Evolutionary conservation across 805 yeast genomes (phyloP), one percentile per base, ranked within the genome.

Genomic region (Zygosaccharomyces siamensis): DNA sequence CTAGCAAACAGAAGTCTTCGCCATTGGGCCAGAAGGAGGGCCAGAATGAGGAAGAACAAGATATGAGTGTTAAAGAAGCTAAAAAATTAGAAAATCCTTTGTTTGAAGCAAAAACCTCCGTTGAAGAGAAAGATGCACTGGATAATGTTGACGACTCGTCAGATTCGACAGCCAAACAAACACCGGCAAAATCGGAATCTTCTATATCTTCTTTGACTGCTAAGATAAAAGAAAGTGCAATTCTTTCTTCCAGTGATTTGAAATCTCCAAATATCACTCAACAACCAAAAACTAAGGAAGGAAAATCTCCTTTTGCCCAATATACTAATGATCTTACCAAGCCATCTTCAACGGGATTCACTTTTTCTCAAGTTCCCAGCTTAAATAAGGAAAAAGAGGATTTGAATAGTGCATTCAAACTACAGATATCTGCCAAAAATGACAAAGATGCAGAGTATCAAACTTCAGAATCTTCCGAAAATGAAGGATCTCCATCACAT

Each of bases 171-270:
- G 56, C 59, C 16, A 62, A 61, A 31, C 59, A 58, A 39, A 54
- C 59, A 2, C 55, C 61, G 6, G 20, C 46, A 20, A 32, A 14
- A 20, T 18, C 39, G 18, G 44, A 37, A 5, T 40, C 53, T 10
- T 48, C 64, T 7, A 51, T 62, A 14, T 54, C 62, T 7, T 51
- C 59, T 0, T 39, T 63, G 8, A 47, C 66, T 7, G 65, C 62
- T 37, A 51, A 60, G 23, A 59, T 63, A 23, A 64, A 64, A 47
- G 56, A 61, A 41, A 55, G 50, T 10, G 67, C 67, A 0, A 63
- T 60, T 33, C 39, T 59, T 2, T 39, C 57, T 5, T 33, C 54
- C 2, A 45, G 51, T 5, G 46, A 49, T 26, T 20, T 52, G 1
- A 41, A 53, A 23, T 37, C 43, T 3, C 35, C 55, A 28, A 12